These are phyloP conservation scores for Centella asiatica DNA, from an alignment of 129 eudicot species.

Conservation along the genomic window DNA sequence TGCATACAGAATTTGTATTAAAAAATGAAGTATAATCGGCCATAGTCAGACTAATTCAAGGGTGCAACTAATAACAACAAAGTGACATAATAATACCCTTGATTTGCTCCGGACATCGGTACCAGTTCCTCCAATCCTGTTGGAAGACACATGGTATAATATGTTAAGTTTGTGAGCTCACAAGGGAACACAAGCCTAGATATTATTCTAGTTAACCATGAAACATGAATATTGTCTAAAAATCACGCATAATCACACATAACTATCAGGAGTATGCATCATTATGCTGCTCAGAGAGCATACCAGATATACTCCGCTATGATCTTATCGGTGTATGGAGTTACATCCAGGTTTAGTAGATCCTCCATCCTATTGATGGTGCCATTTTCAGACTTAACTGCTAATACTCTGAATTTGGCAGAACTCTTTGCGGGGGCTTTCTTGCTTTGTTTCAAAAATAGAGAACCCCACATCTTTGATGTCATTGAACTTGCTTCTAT, in stretches of 20 bases:
- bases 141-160: conserved; percentile 11
- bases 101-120: conserved; percentile 92
- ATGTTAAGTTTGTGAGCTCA: conserved; percentile 7
- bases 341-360: conserved; percentile 75
- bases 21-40: conserved; percentile 3
- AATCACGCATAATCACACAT: not conserved
- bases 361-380: conserved; percentile 83
- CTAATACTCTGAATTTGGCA: conserved; percentile 51
- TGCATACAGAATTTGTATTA: conserved; percentile 2
- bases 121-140: conserved; percentile 98
- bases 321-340: conserved; percentile 77
- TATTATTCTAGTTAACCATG: not conserved
- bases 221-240: not conserved
- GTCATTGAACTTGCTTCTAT: conserved; percentile 43
- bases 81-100: conserved; percentile 41
- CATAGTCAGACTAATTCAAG: not conserved
- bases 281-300: not conserved
- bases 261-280: not conserved
- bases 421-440: conserved; percentile 46
- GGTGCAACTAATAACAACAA: conserved; percentile 4
- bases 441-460: conserved; percentile 63
- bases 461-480: conserved; percentile 61
- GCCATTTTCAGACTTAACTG: conserved; percentile 45
- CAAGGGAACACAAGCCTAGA: conserved; percentile 8
- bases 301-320: conserved; percentile 97